Evolutionary conservation across 768 basidiomycete genomes (phyloP), one percentile per base, ranked within the genome.

Genomic region (Sistotremastrum suecicum): DNA sequence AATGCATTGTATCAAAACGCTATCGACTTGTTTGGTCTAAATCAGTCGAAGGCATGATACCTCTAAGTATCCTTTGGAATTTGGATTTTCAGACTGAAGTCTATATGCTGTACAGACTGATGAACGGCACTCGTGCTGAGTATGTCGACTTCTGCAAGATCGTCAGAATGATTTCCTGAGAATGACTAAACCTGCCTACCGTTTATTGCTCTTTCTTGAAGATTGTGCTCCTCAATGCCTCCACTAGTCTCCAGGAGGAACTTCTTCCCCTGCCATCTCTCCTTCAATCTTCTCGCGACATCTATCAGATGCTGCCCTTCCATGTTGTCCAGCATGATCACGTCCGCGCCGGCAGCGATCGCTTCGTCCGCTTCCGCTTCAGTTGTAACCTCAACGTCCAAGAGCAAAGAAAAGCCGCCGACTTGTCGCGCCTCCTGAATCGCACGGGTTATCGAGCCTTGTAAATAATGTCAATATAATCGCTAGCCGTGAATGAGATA

Each of bases 81-180:
- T 63, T 92, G 90, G 50, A 98, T 82, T 74, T 98, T 98, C 56
- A 99, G 70, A 56, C 90, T 95, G 61, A 92, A 99, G 61, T 98
- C 95, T 50, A 98, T 80, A 57, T 95, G 91, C 53, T 78, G 87
- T 29, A 87, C 88, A 1, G 85, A 87, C 62, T 97, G 88, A 54
- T 92, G 90, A 29, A 91, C 85, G 6, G 70, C 75, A 49, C 87
- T 91, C 37, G 89, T 91, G 65, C 91, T 85, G 61, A 95, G 55
- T 56, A 98, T 92, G 60, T 99, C 95, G 54, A 99, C 82, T 57
- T 90, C 92, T 92, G 61, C 12, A 33, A 39, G 33, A 39, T 32
- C 9, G n/a, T 34, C 32, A 29, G 10, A 10, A 30, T 37, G 11
- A 42, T 20, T 20, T 20, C 20, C 20, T 20, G 20, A 41, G 34